Evolutionary conservation across 805 yeast species (phyloP).

Genomic region (Candida glaebosa): DNA sequence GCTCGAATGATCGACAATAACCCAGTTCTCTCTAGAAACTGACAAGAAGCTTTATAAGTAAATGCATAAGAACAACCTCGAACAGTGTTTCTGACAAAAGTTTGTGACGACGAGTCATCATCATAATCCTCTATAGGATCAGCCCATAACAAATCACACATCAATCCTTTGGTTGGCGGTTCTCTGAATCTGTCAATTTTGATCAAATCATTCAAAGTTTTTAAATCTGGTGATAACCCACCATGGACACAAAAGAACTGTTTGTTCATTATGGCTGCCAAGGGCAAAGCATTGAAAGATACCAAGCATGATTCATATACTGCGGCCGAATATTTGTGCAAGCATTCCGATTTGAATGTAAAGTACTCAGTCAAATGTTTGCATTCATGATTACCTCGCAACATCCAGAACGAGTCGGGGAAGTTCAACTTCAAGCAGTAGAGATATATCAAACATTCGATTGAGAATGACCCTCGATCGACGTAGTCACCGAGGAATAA

Average conservation of each 20-base stretch:
- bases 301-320: slow-evolving; percentile 72
- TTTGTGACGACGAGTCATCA: slow-evolving; percentile 39
- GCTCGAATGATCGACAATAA: slow-evolving; percentile 86
- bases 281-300: slow-evolving; percentile 83
- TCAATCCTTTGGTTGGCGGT: slow-evolving; percentile 89
- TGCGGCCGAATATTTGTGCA: slow-evolving; percentile 66
- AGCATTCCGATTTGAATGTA: slow-evolving; percentile 87
- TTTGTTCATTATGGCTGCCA: slow-evolving; percentile 89
- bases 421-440: slow-evolving; percentile 76
- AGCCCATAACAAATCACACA: slow-evolving; percentile 95
- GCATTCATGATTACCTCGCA: slow-evolving; percentile 95
- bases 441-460: slow-evolving; percentile 74
- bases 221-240: slow-evolving; percentile 85
- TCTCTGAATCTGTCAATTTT: slow-evolving; percentile 78
- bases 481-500: slow-evolving; percentile 92
- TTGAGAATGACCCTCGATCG: slow-evolving; percentile 88
- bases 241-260: slow-evolving; percentile 97
- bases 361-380: slow-evolving; percentile 90
- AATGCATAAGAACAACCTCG: slow-evolving; percentile 93
- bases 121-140: slow-evolving; percentile 90
- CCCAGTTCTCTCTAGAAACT: slow-evolving; percentile 73
- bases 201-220: slow-evolving; percentile 63
- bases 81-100: slow-evolving; percentile 63
- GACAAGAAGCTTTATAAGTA: slow-evolving; percentile 78
- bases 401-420: slow-evolving; percentile 71